phyloP scores from a whole-genome alignment of 139 green algal species.

The Asterochloris sp. region DNA sequence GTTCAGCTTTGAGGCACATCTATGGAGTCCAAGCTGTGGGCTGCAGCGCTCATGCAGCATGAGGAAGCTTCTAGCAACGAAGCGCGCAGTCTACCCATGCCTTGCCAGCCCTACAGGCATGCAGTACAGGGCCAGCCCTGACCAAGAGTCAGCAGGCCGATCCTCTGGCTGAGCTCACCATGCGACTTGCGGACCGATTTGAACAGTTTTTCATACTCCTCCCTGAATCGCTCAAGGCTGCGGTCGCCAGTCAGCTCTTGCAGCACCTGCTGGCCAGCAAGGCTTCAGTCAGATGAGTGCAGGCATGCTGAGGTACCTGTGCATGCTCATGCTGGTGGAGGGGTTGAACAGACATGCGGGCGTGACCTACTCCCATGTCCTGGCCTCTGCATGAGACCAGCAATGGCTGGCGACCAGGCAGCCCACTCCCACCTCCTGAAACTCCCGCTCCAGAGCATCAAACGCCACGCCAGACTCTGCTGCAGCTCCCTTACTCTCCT shows the following conservation, averaged over 20 bases:
- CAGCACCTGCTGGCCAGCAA: conserved; percentile 62
- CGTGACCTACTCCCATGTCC: not conserved
- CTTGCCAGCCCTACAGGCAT: no score
- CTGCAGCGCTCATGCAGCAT: no score
- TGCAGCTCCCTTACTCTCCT: not conserved
- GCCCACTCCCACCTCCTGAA: conserved; percentile 3
- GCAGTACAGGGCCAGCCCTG: no score
- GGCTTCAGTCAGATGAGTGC: not conserved
- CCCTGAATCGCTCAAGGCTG: conserved; percentile 70
- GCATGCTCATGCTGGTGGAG: not conserved
- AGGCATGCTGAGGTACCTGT: not conserved
- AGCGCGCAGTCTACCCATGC: no score
- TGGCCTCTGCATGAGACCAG: not conserved
- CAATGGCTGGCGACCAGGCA: not conserved
- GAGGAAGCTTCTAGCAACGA: no score
- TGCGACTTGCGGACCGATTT: conserved; percentile 83
- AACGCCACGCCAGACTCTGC: not conserved
- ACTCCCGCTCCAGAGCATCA: conserved; percentile 9
- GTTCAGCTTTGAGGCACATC: no score
- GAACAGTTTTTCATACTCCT: conserved; percentile 91
- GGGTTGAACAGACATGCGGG: not conserved
- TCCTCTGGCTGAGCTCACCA: conserved; percentile 31
- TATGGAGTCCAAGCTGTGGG: no score
- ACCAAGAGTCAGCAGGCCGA: not conserved
- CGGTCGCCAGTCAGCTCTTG: conserved; percentile 73